These are phyloP conservation scores for Exophiala viscosa DNA, from an alignment of 2,329 filamentous ascomycete species.

Conservation along the genomic window DNA sequence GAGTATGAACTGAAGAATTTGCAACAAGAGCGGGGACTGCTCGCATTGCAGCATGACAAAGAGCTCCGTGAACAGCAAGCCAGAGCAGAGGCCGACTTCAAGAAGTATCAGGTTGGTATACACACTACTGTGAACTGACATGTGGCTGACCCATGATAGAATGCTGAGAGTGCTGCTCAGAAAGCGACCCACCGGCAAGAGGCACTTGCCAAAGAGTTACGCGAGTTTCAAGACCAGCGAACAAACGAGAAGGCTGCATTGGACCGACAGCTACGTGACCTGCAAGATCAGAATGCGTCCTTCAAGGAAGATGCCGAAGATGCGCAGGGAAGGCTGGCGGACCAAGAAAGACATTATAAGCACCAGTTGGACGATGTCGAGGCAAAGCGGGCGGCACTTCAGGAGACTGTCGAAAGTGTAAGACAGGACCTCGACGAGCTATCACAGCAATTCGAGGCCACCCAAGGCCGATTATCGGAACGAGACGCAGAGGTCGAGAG, in stretches of 20 bases:
- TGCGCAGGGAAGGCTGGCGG: conserved; percentile 68
- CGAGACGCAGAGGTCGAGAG: conserved; percentile 68
- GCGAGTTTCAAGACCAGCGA: conserved; percentile 52
- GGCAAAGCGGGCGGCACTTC: conserved; percentile 56
- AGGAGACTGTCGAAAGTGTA: conserved; percentile 52
- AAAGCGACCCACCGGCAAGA: conserved; percentile 55
- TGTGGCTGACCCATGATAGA: conserved; percentile 29
- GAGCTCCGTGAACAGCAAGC: conserved; percentile 76
- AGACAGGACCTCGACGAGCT: conserved; percentile 54
- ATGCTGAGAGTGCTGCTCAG: conserved; percentile 51
- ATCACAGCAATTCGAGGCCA: conserved; percentile 53
- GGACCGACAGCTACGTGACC: conserved; percentile 52
- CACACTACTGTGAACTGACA: conserved; percentile 2
- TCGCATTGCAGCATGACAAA: conserved; percentile 72
- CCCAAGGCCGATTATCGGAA: conserved; percentile 64
- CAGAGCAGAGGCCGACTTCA: conserved; percentile 81
- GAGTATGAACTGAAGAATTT: conserved; percentile 82
- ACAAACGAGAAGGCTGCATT: conserved; percentile 54
- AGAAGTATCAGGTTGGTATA: conserved; percentile 53
- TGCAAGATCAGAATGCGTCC: conserved; percentile 67
- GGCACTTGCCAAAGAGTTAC: conserved; percentile 50
- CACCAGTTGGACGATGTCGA: conserved; percentile 59
- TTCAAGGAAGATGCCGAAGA: conserved; percentile 82
- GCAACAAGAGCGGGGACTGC: conserved; percentile 82
- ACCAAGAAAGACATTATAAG: conserved; percentile 63